Evolutionary conservation across 2,329 filamentous ascomycete species (phyloP).

Genomic region (Colletotrichum sp.): DNA sequence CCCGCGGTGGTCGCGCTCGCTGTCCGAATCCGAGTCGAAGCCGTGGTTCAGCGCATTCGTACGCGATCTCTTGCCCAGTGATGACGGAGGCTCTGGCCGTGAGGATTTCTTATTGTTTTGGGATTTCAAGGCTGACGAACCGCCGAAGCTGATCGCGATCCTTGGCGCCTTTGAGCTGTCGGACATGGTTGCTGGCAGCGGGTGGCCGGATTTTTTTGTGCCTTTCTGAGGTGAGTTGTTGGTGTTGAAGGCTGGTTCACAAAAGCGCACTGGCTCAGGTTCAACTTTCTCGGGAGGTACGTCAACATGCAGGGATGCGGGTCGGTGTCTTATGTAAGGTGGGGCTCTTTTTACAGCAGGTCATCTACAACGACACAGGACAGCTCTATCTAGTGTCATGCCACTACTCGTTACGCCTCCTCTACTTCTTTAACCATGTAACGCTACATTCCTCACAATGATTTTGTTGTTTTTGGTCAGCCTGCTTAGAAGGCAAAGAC

Average conservation of each 20-base stretch:
- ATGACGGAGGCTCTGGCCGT: slow-evolving; percentile 37
- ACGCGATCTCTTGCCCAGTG: slow-evolving; percentile 55
- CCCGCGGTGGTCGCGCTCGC: slow-evolving; percentile 25
- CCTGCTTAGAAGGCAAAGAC: slow-evolving; percentile 82
- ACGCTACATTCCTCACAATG: background rate
- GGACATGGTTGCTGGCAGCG: slow-evolving; percentile 1
- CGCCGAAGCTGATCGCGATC: slow-evolving; percentile 24
- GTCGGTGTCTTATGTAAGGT: slow-evolving; percentile 2
- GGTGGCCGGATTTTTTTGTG: background rate
- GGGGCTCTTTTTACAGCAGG: background rate
- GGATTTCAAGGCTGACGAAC: slow-evolving; percentile 5
- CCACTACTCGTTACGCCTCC: background rate
- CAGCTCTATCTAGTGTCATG: background rate
- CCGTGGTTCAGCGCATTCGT: slow-evolving; percentile 48
- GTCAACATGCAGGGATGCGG: slow-evolving; percentile 13
- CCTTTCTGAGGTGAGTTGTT: background rate
- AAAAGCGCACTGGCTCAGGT: background rate
- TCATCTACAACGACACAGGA: background rate
- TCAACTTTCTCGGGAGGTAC: slow-evolving; percentile 8
- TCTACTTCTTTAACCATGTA: background rate
- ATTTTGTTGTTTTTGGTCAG: background rate
- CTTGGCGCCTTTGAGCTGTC: slow-evolving; percentile 11
- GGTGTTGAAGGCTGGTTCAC: background rate
- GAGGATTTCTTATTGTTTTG: background rate
- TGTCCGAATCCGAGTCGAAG: slow-evolving; percentile 43